Evolutionary conservation across 2,329 filamentous ascomycete genomes (phyloP), one percentile per base, ranked within the genome.

Genomic region (Celoporthe dispersa): DNA sequence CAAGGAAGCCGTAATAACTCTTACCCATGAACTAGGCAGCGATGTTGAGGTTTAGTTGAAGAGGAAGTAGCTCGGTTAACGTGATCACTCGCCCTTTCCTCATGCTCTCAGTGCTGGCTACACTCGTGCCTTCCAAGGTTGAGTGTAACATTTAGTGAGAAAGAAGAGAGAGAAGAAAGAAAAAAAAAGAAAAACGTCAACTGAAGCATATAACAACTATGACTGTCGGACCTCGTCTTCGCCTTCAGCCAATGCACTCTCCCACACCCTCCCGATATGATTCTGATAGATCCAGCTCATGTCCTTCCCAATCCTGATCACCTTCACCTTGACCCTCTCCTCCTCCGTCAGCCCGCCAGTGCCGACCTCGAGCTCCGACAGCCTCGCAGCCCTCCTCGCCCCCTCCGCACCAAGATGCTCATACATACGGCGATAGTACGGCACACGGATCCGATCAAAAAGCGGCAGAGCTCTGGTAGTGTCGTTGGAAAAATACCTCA

Each of bases 371-470:
- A 71, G 33, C 57, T 68, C 68, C 16, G 65, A 64, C 37, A 74
- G 25, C 62, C 62, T 70, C 16, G 59, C 67, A 16, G 65, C 69
- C n/a, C 66, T 69, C 67, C 61, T 68, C 12, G 25, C n/a, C 0
- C 64, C 68, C 63, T 69, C 51, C 3, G 39, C 59, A 4, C 59
- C 67, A 3, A 73, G 64, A 41, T 69, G 62, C 57, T 68, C 68
- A 19, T 78, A 78, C 76, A 79, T 78, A 6, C 74, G 72, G 4
- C 72, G 72, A 63, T 79, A 79, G 53, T 78, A 78, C 2, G 77
- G 77, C 25, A 76, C 70, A 11, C 77, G 74, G 55, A 79, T 73
- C 28, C 71, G 64, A 55, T 78, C 75, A 25, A 78, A 79, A 25
- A 78, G 64, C 1, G 70, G 67, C 16, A 78, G 51, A 3, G 77